Evolutionary conservation across 148 eudicot species (phyloP).

Genomic region (Persicaria maculosa): DNA sequence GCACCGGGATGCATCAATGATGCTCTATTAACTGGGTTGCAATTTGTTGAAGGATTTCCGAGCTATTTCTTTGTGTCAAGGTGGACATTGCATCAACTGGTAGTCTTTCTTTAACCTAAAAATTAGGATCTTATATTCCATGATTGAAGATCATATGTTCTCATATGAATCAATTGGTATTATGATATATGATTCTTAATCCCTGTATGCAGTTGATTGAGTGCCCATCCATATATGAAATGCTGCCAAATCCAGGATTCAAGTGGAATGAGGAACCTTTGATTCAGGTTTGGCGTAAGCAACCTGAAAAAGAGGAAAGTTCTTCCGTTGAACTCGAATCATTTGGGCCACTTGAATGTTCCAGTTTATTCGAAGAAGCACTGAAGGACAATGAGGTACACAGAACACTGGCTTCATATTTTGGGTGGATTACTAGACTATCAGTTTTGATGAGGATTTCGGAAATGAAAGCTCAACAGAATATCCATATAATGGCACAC

Average conservation of each 20-base stretch:
- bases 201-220: conserved; percentile 54
- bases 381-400: conserved; percentile 77
- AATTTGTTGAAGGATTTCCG: conserved; percentile 91
- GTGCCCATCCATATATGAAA: conserved; percentile 94
- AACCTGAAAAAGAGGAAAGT: conserved; percentile 32
- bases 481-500: too few species aligned
- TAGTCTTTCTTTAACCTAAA: conserved; percentile 24
- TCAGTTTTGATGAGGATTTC: background rate
- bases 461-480: background rate
- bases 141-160: background rate
- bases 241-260: conserved; percentile 81
- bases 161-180: background rate
- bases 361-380: conserved; percentile 62
- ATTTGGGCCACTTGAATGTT: conserved; percentile 52
- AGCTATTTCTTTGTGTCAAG: conserved; percentile 81
- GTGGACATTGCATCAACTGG: conserved; percentile 99
- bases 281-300: conserved; percentile 67
- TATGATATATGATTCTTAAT: background rate
- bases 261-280: conserved; percentile 69
- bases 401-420: conserved; percentile 26
- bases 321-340: conserved; percentile 43
- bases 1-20: conserved; percentile 98
- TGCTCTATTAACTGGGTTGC: conserved; percentile 81
- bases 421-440: background rate
- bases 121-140: background rate